Evolutionary conservation across 2,329 filamentous ascomycete species (phyloP).

Genomic region (Diplocarpon mali): DNA sequence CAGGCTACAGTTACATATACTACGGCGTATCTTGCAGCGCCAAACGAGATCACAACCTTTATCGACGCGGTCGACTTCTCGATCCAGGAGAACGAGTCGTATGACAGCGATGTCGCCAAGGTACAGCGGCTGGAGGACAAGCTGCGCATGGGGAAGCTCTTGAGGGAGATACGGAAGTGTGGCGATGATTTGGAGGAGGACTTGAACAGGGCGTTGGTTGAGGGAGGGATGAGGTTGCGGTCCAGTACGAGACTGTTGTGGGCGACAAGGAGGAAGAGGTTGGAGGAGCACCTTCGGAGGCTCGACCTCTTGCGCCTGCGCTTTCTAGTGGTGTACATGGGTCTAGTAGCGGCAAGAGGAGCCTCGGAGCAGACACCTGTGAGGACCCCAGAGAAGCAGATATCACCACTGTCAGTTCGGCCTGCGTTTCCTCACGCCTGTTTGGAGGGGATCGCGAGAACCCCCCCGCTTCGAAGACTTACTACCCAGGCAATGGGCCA

Average conservation of each 20-base stretch:
- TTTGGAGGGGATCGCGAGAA: constrained; percentile 21
- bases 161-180: constrained; percentile 50
- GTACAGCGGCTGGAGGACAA: constrained; percentile 51
- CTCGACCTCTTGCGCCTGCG: constrained; percentile 53
- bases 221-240: constrained; percentile 35
- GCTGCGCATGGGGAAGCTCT: constrained; percentile 43
- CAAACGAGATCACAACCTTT: constrained; percentile 45
- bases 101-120: constrained; percentile 47
- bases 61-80: constrained; percentile 48
- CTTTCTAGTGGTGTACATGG: constrained; percentile 54
- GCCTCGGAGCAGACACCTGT: constrained; percentile 9
- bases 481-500: constrained; percentile 44
- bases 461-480: constrained; percentile 38
- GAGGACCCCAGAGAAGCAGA: constrained; percentile 20
- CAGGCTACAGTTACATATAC: constrained; percentile 42
- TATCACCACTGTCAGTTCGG: constrained; percentile 16
- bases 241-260: constrained; percentile 43
- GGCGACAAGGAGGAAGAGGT: constrained; percentile 40
- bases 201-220: constrained; percentile 40
- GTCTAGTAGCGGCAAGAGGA: constrained; percentile 38
- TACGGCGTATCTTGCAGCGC: constrained; percentile 45
- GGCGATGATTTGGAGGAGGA: constrained; percentile 52
- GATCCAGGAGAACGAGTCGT: constrained; percentile 52
- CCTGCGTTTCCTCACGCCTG: constrained; percentile 19
- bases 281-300: constrained; percentile 47